Conservation (phyloP, 805 yeast genomes). For the Kuraishia ogatae region DNA sequence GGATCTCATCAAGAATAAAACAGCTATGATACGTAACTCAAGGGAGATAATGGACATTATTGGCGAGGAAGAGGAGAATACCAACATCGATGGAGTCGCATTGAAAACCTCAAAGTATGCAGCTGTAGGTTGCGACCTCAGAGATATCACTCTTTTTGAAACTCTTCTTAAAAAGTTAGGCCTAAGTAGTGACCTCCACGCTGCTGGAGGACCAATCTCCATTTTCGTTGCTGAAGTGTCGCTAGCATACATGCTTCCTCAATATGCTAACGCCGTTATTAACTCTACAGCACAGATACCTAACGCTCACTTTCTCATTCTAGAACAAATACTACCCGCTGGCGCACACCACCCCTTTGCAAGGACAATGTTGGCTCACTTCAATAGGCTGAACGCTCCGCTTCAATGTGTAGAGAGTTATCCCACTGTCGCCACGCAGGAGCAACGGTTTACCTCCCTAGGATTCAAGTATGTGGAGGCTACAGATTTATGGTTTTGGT, state of each 20-base stretch:
- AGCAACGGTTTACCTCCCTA: conserved; percentile 32
- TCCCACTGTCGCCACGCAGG: conserved; percentile 41
- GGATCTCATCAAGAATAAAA: conserved; percentile 51
- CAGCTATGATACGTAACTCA: conserved; percentile 38
- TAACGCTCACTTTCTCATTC: conserved; percentile 49
- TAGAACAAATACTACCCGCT: conserved; percentile 67
- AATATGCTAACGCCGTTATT: conserved; percentile 56
- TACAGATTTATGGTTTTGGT: conserved; percentile 46
- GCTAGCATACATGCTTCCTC: conserved; percentile 67
- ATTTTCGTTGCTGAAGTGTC: conserved; percentile 80
- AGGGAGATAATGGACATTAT: conserved; percentile 37
- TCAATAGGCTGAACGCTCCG: conserved; percentile 57
- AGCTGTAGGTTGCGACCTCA: conserved; percentile 61
- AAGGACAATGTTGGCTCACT: conserved; percentile 66
- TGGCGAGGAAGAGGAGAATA: conserved; percentile 18
- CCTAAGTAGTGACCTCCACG: conserved; percentile 3
- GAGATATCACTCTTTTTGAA: conserved; percentile 31
- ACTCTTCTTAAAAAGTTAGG: conserved; percentile 19
- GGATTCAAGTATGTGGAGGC: conserved; percentile 45
- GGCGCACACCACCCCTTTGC: conserved; percentile 62
- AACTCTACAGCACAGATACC: conserved; percentile 32
- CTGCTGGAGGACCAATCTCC: conserved; percentile 16
- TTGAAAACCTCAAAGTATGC: conserved; percentile 37
- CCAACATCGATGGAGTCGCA: conserved; percentile 15
- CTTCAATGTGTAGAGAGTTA: conserved; percentile 54